These are phyloP conservation scores for Colletotrichum phormii DNA, from an alignment of 2,329 filamentous ascomycete genomes.

Conservation along the genomic window DNA sequence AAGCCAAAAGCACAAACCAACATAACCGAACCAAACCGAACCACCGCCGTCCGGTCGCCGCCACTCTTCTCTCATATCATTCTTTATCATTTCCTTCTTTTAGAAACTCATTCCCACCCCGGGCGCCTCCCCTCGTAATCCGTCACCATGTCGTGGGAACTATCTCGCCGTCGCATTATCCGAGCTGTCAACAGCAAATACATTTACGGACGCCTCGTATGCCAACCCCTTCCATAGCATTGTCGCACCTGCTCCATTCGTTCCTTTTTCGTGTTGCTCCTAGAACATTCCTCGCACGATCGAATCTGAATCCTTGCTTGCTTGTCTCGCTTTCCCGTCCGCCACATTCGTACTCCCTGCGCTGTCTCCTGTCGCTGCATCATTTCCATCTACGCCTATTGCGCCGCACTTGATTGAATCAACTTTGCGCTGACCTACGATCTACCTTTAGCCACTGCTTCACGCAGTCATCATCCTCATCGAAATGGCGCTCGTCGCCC, in stretches of 20 bases:
- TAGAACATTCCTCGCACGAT: slow-evolving; percentile 8
- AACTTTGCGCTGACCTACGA: slow-evolving; percentile 17
- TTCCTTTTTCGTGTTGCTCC: neutral
- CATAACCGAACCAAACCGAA: slow-evolving; percentile 11
- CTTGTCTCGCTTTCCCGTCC: slow-evolving; percentile 2
- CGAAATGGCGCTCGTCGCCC: slow-evolving; percentile 87
- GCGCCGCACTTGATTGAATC: too few relatives aligned
- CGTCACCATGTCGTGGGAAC: slow-evolving; percentile 66
- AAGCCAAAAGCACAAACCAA: neutral
- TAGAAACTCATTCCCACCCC: neutral
- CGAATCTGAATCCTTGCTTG: slow-evolving; percentile 14
- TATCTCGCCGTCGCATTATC: slow-evolving; percentile 69
- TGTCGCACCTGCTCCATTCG: slow-evolving; percentile 4
- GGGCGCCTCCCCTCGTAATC: slow-evolving; percentile 39
- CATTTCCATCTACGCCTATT: neutral
- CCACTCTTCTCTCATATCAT: neutral
- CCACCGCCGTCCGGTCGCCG: slow-evolving; percentile 2
- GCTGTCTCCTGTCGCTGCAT: neutral
- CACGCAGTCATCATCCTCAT: slow-evolving; percentile 87
- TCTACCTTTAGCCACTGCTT: slow-evolving; percentile 78
- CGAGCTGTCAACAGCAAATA: slow-evolving; percentile 77
- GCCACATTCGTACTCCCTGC: neutral
- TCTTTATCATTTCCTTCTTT: neutral
- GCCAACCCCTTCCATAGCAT: slow-evolving; percentile 48
- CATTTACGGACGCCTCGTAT: slow-evolving; percentile 79